Conservation (phyloP, 805 yeast genomes). For the Hanseniaspora lindneri region DNA sequence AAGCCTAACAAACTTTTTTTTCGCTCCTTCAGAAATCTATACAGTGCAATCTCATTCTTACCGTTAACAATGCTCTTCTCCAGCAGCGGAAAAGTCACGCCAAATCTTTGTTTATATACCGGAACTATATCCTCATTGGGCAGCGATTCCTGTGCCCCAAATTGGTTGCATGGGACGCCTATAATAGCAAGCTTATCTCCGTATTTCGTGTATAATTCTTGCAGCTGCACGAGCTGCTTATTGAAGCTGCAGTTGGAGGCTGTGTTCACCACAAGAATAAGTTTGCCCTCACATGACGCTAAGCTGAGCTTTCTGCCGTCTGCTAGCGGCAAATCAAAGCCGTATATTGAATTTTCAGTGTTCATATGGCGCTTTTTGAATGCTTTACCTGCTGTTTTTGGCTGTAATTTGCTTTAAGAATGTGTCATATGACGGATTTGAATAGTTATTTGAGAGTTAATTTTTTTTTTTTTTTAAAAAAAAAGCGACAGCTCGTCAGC, state of each 20-base stretch:
- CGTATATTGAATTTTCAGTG: neutral
- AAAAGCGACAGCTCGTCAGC: too few species aligned
- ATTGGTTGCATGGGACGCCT: conserved; percentile 88
- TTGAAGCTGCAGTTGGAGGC: conserved; percentile 85
- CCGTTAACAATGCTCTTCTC: conserved; percentile 73
- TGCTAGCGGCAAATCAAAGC: conserved; percentile 49
- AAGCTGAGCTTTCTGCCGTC: conserved; percentile 51
- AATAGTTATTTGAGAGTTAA: too few species aligned
- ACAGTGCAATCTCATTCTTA: conserved; percentile 52
- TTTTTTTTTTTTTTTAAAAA: too few species aligned
- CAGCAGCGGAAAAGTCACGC: conserved; percentile 70
- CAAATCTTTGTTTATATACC: conserved; percentile 62
- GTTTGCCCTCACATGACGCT: conserved; percentile 56
- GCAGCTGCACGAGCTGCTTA: conserved; percentile 65
- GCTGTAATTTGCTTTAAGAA: too few species aligned
- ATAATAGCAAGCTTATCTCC: conserved; percentile 47
- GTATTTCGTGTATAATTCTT: conserved; percentile 55
- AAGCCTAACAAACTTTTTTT: conserved; percentile 51
- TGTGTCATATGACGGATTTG: too few species aligned
- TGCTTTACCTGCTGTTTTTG: neutral
- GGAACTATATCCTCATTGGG: conserved; percentile 55
- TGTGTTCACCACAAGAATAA: conserved; percentile 74
- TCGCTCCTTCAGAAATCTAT: conserved; percentile 55
- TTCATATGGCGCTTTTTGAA: neutral
- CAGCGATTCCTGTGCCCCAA: conserved; percentile 70